phyloP scores from a whole-genome alignment of 2,329 filamentous ascomycete genomes.

The Aspergillus sp. region DNA sequence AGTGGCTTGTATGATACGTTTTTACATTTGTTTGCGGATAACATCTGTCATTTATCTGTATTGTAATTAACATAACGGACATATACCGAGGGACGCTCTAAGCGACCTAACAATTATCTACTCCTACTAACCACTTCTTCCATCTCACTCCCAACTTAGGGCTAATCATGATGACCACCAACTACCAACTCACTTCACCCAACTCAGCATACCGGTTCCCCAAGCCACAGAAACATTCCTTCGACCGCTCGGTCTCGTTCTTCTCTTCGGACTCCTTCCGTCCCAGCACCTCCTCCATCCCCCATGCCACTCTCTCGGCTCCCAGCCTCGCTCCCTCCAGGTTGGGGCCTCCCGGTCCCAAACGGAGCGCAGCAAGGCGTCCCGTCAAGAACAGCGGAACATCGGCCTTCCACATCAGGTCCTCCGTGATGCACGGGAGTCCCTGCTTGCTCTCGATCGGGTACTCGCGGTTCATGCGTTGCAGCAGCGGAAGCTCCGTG shows the following conservation, averaged over 20 bases:
- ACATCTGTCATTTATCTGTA: background rate
- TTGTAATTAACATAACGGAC: background rate
- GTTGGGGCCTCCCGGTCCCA: slow-evolving; percentile 73
- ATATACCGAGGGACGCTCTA: background rate
- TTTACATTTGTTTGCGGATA: background rate
- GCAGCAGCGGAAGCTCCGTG: slow-evolving; percentile 58
- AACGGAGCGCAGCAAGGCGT: slow-evolving; percentile 63
- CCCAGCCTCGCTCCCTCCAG: slow-evolving; percentile 71
- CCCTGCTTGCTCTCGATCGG: slow-evolving; percentile 65
- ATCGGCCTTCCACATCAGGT: slow-evolving; percentile 72
- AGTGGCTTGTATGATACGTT: too few species aligned
- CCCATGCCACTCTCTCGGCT: slow-evolving; percentile 72
- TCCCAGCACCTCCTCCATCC: slow-evolving; percentile 60
- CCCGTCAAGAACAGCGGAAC: slow-evolving; percentile 73
- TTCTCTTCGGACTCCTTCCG: slow-evolving; percentile 19
- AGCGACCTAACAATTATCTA: too few species aligned
- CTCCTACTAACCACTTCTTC: too few species aligned
- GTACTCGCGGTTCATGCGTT: slow-evolving; percentile 57
- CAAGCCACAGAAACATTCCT: slow-evolving; percentile 40
- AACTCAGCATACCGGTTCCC: slow-evolving; percentile 40
- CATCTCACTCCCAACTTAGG: background rate
- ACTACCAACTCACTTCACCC: slow-evolving; percentile 15
- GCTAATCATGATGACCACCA: background rate
- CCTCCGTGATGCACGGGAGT: slow-evolving; percentile 71
- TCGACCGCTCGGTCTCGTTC: slow-evolving; percentile 25